Evolutionary conservation across 2,329 filamentous ascomycete genomes (phyloP).

Genomic region (Nemania bipapillata): DNA sequence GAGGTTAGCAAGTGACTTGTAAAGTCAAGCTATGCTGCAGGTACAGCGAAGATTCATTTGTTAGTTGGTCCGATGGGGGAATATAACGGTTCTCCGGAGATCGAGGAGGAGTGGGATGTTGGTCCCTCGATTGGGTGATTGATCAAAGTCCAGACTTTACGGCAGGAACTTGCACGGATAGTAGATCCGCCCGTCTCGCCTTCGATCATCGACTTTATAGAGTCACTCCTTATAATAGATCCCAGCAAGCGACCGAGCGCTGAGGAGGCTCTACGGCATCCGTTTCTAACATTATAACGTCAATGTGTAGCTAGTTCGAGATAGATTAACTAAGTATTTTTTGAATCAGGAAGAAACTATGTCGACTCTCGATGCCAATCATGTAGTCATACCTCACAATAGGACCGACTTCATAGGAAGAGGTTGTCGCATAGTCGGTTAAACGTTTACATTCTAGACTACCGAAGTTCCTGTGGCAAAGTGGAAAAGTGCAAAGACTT

Average conservation of each 20-base stretch:
- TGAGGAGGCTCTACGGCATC: slow-evolving; percentile 10
- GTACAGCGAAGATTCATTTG: slow-evolving; percentile 14
- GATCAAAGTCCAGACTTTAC: slow-evolving; percentile 6
- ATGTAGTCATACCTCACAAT: no score
- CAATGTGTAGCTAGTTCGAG: no score
- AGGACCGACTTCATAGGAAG: no score
- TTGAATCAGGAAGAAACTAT: no score
- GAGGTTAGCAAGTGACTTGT: neutral
- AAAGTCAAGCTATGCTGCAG: no score
- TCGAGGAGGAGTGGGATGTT: slow-evolving; percentile 2
- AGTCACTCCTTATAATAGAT: slow-evolving; percentile 12
- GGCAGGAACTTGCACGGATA: slow-evolving; percentile 5
- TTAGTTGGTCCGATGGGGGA: slow-evolving; percentile 6
- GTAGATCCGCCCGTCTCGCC: slow-evolving; percentile 1
- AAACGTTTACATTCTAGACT: no score
- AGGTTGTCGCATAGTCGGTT: no score
- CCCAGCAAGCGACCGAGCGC: slow-evolving; percentile 1
- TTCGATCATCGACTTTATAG: slow-evolving; percentile 17
- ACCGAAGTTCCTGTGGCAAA: no score
- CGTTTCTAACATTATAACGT: neutral
- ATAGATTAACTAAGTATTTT: no score
- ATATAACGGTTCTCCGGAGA: slow-evolving; percentile 2
- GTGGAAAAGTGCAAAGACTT: no score
- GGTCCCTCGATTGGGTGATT: slow-evolving; percentile 2
- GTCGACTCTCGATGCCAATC: no score